Evolutionary conservation across 2,329 filamentous ascomycete genomes (phyloP).

Genomic region (Cryphonectria carpinicola): DNA sequence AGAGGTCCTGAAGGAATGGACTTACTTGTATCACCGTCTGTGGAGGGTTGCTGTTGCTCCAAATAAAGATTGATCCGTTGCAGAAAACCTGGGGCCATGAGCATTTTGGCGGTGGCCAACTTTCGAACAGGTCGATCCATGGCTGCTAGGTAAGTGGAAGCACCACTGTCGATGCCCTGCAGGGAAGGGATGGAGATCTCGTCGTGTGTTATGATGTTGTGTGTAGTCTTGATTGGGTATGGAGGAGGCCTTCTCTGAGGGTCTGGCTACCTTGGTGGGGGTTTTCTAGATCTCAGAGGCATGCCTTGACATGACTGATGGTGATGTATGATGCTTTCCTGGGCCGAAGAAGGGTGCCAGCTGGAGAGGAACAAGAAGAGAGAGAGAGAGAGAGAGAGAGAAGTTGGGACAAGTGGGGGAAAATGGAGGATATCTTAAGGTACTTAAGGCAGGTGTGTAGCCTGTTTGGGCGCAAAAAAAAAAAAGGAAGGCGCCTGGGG

Average conservation of each 20-base stretch:
- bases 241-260: too few relatives aligned
- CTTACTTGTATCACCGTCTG: background rate
- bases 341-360: background rate
- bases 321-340: background rate
- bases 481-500: background rate
- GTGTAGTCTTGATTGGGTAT: too few relatives aligned
- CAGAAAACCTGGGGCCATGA: background rate
- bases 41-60: background rate
- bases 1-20: background rate
- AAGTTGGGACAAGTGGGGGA: background rate
- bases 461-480: background rate
- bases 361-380: background rate
- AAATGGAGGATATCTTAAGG: background rate
- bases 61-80: background rate
- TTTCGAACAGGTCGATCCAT: background rate
- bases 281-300: too few relatives aligned
- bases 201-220: background rate
- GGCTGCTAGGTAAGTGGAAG: background rate
- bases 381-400: background rate
- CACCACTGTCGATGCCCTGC: background rate
- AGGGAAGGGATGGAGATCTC: background rate
- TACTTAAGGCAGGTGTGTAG: background rate
- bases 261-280: too few relatives aligned
- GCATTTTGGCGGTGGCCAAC: background rate
- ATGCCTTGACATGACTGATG: background rate